Evolutionary conservation across 139 green algal genomes (phyloP).

Genomic region (Bryopsis sp.): DNA sequence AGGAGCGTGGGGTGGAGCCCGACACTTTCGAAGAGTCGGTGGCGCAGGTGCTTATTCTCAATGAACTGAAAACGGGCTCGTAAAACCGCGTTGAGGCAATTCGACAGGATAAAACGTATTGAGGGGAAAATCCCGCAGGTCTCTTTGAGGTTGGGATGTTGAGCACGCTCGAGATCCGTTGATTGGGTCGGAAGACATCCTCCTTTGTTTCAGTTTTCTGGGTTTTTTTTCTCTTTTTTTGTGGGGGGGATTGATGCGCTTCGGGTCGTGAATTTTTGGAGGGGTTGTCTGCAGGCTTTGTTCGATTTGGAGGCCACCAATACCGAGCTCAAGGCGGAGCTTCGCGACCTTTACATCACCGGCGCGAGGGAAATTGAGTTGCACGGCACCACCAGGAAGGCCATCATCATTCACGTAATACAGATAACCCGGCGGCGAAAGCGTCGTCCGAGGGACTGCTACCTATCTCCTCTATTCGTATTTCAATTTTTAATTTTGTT

Average conservation of each 20-base stretch:
- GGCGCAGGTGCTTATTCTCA: slow-evolving; percentile 70
- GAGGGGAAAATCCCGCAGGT: too few relatives aligned
- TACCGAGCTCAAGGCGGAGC: slow-evolving; percentile 92
- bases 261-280: not conserved
- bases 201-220: not conserved
- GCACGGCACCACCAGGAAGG: slow-evolving; percentile 67
- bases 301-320: slow-evolving; percentile 99
- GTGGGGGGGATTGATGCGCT: not conserved
- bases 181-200: not conserved
- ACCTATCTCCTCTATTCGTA: too few relatives aligned
- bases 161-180: too few relatives aligned
- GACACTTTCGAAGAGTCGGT: slow-evolving; percentile 95
- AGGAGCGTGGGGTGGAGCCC: slow-evolving; percentile 86
- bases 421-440: too few relatives aligned
- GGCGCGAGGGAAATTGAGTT: slow-evolving; percentile 89
- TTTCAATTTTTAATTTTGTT: too few relatives aligned
- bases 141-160: too few relatives aligned
- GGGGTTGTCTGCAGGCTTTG: slow-evolving; percentile 68
- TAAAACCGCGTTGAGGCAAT: too few relatives aligned
- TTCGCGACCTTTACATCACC: slow-evolving; percentile 97
- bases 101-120: too few relatives aligned
- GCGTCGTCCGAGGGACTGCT: too few relatives aligned
- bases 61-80: not conserved
- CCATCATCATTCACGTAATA: slow-evolving; percentile 89
- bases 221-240: too few relatives aligned